Conservation (phyloP, 2,329 filamentous ascomycete genomes). For the Dryadomyces sulphureus region DNA sequence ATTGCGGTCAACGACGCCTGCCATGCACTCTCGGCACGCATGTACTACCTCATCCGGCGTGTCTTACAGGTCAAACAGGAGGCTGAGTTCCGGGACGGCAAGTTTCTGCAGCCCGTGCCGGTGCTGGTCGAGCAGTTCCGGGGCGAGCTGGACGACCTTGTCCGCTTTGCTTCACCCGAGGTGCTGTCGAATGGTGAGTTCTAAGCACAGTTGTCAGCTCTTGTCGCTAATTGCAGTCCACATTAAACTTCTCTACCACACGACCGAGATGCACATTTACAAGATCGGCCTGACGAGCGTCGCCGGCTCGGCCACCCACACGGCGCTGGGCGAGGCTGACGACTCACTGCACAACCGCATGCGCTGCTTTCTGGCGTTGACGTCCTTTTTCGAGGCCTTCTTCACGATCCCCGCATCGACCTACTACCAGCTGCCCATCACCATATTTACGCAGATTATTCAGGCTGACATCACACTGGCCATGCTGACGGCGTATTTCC, state of each 20-base stretch:
- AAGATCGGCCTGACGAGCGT: slow-evolving; percentile 9
- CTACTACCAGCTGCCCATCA: slow-evolving; percentile 9
- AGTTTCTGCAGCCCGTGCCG: slow-evolving; percentile 3
- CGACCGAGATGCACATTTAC: slow-evolving; percentile 11
- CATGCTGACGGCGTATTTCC: slow-evolving; percentile 10
- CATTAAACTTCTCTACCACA: slow-evolving; percentile 10
- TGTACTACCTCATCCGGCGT: slow-evolving; percentile 10
- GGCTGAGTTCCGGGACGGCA: slow-evolving; percentile 6
- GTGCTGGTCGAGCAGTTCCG: slow-evolving; percentile 6
- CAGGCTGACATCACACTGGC: slow-evolving; percentile 12
- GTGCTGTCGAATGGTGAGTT: slow-evolving; percentile 5
- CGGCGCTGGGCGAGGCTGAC: not conserved
- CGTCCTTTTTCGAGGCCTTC: slow-evolving; percentile 9
- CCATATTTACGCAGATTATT: slow-evolving; percentile 9
- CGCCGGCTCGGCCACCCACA: not conserved
- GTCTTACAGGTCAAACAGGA: slow-evolving; percentile 9
- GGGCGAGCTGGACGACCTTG: slow-evolving; percentile 7
- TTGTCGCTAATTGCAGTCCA: slow-evolving; percentile 3
- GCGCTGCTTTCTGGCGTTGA: slow-evolving; percentile 8
- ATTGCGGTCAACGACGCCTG: slow-evolving; percentile 2
- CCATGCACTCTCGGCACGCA: slow-evolving; percentile 9
- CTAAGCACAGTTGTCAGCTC: not conserved
- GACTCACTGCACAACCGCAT: not conserved
- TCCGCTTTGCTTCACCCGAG: slow-evolving; percentile 3
- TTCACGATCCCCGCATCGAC: slow-evolving; percentile 8